Percentiles rank a stretch among this genome's conserved stretches.
Conservation (phyloP, 2,329 filamentous ascomycete species). For the Aspergillus viridinutans region DNA sequence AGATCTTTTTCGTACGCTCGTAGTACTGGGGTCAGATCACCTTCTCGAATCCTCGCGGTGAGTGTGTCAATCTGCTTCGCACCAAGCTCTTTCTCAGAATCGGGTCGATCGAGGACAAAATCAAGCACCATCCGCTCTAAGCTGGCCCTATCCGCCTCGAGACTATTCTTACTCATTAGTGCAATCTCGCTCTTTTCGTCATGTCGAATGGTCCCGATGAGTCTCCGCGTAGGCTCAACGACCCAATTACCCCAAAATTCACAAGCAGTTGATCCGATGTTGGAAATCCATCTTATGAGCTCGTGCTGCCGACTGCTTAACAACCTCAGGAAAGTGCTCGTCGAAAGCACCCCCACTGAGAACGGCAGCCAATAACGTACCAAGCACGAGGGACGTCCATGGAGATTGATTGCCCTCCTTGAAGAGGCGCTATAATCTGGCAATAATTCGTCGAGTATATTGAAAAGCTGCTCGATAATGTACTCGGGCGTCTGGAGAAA, state of each 20-base stretch:
- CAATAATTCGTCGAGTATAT: slow-evolving; percentile 65
- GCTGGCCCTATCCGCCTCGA: slow-evolving; percentile 84
- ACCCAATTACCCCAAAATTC: slow-evolving; percentile 99
- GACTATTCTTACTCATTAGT: slow-evolving; percentile 89
- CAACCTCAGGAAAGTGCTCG: slow-evolving; percentile 78
- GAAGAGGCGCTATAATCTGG: slow-evolving; percentile 62
- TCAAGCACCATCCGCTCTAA: slow-evolving; percentile 98
- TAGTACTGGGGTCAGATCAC: slow-evolving; percentile 87
- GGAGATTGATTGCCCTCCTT: slow-evolving; percentile 52
- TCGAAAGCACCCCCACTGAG: slow-evolving; percentile 68
- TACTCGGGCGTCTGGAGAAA: slow-evolving; percentile 36
- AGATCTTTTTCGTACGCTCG: slow-evolving; percentile 89
- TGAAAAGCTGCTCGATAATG: slow-evolving; percentile 36
- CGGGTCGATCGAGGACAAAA: slow-evolving; percentile 80
- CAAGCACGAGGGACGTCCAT: slow-evolving; percentile 70
- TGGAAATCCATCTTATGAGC: slow-evolving; percentile 72
- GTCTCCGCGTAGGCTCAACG: slow-evolving; percentile 73
- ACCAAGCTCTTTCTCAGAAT: slow-evolving; percentile 52
- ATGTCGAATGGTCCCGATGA: slow-evolving; percentile 89
- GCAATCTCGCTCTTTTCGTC: slow-evolving; percentile 90
- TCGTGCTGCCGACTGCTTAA: slow-evolving; percentile 70
- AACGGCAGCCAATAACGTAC: slow-evolving; percentile 87
- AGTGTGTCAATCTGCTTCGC: slow-evolving; percentile 67
- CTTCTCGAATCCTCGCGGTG: slow-evolving; percentile 75
- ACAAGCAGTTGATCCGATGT: slow-evolving; percentile 71